Percentiles rank a stretch among this genome's conserved stretches.
These are phyloP conservation scores for Colletotrichum lupini DNA, from an alignment of 2,329 filamentous ascomycete genomes.

Conservation along the genomic window DNA sequence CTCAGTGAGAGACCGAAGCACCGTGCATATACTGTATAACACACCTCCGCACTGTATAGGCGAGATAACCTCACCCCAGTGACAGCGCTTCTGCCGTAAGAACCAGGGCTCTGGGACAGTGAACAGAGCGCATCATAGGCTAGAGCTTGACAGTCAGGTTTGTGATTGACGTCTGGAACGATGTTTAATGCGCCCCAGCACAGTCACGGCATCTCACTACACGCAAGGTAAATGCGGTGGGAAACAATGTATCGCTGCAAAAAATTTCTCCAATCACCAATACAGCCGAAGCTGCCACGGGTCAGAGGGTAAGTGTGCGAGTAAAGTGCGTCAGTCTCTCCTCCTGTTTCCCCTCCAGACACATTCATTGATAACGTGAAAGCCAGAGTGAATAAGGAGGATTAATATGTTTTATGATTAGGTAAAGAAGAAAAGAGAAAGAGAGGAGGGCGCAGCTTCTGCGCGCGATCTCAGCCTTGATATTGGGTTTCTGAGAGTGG, in stretches of 20 bases:
- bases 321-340: constrained; percentile 62
- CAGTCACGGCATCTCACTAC: neutral
- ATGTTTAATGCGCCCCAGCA: neutral
- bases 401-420: constrained; percentile 48
- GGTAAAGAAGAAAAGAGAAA: constrained; percentile 45
- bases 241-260: constrained; percentile 42
- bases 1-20: neutral
- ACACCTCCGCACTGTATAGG: neutral
- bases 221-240: neutral
- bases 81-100: no score
- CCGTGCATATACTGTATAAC: neutral
- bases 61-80: neutral
- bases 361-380: constrained; percentile 63
- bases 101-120: no score
- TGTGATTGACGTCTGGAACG: neutral
- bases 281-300: constrained; percentile 44
- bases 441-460: constrained; percentile 1
- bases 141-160: neutral
- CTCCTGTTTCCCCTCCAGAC: constrained; percentile 78
- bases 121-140: neutral
- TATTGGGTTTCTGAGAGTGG: constrained; percentile 10
- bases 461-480: constrained; percentile 35
- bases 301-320: constrained; percentile 63
- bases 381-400: constrained; percentile 78
- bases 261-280: constrained; percentile 50